Base-by-base conservation (phyloP, 805 yeast species). In the Komagataella mondaviorum region DNA sequence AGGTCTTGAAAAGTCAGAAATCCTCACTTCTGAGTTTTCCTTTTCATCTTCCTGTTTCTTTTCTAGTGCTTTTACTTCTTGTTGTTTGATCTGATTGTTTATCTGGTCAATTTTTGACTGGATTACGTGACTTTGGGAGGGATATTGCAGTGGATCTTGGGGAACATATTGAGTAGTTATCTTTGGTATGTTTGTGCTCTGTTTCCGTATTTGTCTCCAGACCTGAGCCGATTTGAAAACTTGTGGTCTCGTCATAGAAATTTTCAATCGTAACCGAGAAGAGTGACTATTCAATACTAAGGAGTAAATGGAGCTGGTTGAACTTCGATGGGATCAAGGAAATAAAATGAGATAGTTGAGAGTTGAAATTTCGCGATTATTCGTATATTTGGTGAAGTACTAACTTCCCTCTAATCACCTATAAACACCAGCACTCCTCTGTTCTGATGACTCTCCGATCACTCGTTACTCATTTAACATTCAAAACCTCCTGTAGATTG, bases 401-500 rank as follows among this genome's bases (percentile, higher is more conserved):
- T 14, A 30, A 8, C n/a, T 20, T 20, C 20, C 3, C 5, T 14
- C 39, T 30, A 8, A 30, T 8, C 4, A 30, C 5, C 6, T 30
- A 30, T 30, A 30, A 20, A 20, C 14, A 30, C 39, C 39, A 30
- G 39, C 14, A 14, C 8, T 8, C 30, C 36, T 8, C 39, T 30
- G 8, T 30, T 4, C 8, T 14, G 2, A 30, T 30, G 14, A 24
- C 10, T 6, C 39, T 8, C 39, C 14, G 39, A 4, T 8, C 12
- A 10, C 14, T 30, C 4, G 39, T 5, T 30, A 12, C 39, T 30
- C 39, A 30, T 30, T 30, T 10, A 6, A 30, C 39, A 10, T 30
- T 30, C 39, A 73, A 85, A 16, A 91, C 83, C 67, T 85, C 95
- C 61, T 88, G 91, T 46, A 93, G 66, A 62, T 93, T 93, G 66